Base-by-base conservation (phyloP, 208 protist species). In the Endotrypanum monterogeii region DNA sequence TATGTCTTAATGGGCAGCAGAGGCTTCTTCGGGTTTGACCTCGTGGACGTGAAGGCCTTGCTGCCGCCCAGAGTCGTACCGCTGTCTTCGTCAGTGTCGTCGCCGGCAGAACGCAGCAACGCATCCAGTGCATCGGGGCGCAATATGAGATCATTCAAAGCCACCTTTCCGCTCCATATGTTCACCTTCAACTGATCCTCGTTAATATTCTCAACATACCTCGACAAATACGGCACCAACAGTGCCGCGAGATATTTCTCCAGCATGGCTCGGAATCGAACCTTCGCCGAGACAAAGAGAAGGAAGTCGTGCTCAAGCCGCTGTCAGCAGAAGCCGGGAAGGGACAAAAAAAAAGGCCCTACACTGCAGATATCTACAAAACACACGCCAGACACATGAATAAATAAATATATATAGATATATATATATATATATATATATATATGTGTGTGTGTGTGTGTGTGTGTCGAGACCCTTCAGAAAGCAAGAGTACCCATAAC, bases 181-280 rank as follows among this genome's bases (percentile, higher is more conserved):
- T 89, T 85, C 70, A 97, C 82, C 55, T 82, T 84, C 1, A 97
- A 83, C 71, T 96, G 87, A 51, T 87, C 80, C 55, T 83, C 79
- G 73, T 97, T 92, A 62, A 97, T 82, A 65, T 97, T 92, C 78
- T 97, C 91, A 28, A 89, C 84, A 74, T 89, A 97, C 74, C 91
- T 85, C 57, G 81, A 88, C 16, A 97, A 67, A 69, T 96, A 96
- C 41, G 91, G 93, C 72, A 97, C 93, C 71, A 97, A 67, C 35
- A 97, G 86, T 11, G 87, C 71, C 16, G 88, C 89, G 18, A 96
- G 69, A 63, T 93, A 92, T 72, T 94, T 95, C 70, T 96, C 93
- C 20, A 97, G 74, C 93, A 97, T 97, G 41, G 2, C n/a, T n/a
- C n/a, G n/a, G n/a, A n/a, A n/a, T n/a, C n/a, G n/a, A n/a, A n/a